phyloP scores from a whole-genome alignment of 2,329 filamentous ascomycete genomes.

The Aspergillus proliferans region DNA sequence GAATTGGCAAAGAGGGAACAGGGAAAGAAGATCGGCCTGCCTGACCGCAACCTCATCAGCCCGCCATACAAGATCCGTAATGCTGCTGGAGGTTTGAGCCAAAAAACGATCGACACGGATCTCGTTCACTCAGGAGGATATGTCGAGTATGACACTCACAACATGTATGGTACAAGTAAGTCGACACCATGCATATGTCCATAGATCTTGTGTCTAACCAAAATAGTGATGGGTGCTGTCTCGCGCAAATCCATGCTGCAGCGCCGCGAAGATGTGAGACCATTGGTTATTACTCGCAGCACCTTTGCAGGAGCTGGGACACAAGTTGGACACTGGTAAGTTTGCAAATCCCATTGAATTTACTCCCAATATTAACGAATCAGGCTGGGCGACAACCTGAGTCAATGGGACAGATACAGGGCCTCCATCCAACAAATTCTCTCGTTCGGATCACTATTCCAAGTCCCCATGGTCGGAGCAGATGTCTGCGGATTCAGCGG shows the following conservation, averaged over 20 bases:
- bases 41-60: constrained; percentile 57
- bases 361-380: not conserved
- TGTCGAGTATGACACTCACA: constrained; percentile 69
- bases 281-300: constrained; percentile 67
- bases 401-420: constrained; percentile 54
- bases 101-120: constrained; percentile 61
- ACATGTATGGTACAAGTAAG: constrained; percentile 62
- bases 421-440: constrained; percentile 55
- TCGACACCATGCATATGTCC: not conserved
- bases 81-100: constrained; percentile 46
- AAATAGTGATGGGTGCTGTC: constrained; percentile 60
- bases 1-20: constrained; percentile 4
- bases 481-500: constrained; percentile 73
- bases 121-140: constrained; percentile 58
- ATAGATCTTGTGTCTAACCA: not conserved
- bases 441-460: constrained; percentile 59
- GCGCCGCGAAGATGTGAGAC: constrained; percentile 58
- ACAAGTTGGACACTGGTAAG: constrained; percentile 50
- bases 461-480: constrained; percentile 61
- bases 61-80: constrained; percentile 63
- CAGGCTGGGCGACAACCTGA: constrained; percentile 56
- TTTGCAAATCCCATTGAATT: constrained; percentile 10
- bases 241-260: constrained; percentile 61
- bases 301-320: constrained; percentile 67
- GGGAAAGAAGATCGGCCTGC: constrained; percentile 51